Conservation (phyloP, 495 filamentous ascomycete genomes). For the Tuber umbilicatum region DNA sequence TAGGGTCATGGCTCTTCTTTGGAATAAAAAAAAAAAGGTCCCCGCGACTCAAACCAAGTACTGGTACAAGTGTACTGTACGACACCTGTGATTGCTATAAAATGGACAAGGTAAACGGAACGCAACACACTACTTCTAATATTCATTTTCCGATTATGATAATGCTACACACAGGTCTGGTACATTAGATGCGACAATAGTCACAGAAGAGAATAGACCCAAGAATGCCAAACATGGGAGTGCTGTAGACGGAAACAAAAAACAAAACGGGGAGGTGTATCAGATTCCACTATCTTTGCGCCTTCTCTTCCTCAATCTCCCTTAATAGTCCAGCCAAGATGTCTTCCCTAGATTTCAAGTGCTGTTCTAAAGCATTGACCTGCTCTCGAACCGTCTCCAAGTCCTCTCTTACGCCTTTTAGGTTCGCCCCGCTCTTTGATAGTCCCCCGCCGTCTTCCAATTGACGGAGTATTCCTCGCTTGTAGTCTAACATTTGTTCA, state of each 20-base stretch:
- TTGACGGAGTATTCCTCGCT: constrained; percentile 60
- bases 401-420: constrained; percentile 57
- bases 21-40: no score
- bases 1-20: no score
- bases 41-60: not conserved
- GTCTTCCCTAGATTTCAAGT: constrained; percentile 55
- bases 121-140: not conserved
- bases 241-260: not conserved
- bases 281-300: constrained; percentile 23
- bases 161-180: not conserved
- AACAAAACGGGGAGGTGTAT: constrained; percentile 1
- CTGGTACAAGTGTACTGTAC: not conserved
- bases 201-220: not conserved
- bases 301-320: constrained; percentile 62
- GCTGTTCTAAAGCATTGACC: constrained; percentile 62
- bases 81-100: not conserved
- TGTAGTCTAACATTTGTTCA: constrained; percentile 79
- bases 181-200: not conserved
- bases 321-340: constrained; percentile 53
- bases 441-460: constrained; percentile 69
- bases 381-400: constrained; percentile 70
- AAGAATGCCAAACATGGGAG: not conserved
- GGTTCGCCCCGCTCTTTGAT: constrained; percentile 56
- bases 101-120: not conserved
- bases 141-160: not conserved